Evolutionary conservation across 164 flowering plant species (phyloP).

Genomic region (Chimonanthus praecox): DNA sequence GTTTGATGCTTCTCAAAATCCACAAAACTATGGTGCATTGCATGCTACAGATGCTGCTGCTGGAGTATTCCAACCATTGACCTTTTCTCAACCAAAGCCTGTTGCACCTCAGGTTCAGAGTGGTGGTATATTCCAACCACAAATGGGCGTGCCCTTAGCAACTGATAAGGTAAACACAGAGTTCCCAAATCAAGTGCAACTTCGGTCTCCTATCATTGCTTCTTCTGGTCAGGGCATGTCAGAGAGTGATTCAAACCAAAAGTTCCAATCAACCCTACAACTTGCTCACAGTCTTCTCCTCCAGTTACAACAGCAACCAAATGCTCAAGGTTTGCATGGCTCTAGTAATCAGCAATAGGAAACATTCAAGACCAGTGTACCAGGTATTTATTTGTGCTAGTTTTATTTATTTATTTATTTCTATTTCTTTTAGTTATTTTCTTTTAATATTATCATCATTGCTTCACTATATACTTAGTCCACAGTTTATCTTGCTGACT

Average conservation of each 20-base stretch:
- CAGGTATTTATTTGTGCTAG: conserved; percentile 27
- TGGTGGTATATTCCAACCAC: conserved; percentile 32
- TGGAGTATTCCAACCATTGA: conserved; percentile 36
- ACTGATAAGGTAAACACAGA: conserved; percentile 29
- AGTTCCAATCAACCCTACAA: conserved; percentile 81
- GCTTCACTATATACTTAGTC: too few relatives aligned
- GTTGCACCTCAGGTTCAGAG: conserved; percentile 30
- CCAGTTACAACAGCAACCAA: conserved; percentile 70
- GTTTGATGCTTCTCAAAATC: conserved; percentile 32
- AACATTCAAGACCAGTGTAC: not conserved
- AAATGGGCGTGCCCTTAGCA: conserved; percentile 23
- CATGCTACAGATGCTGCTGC: conserved; percentile 31
- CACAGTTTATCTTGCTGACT: not conserved
- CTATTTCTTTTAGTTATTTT: not conserved
- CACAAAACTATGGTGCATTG: conserved; percentile 37
- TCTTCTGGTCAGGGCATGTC: conserved; percentile 39
- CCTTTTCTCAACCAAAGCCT: conserved; percentile 31
- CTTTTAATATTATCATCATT: not conserved
- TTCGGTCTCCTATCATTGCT: conserved; percentile 40
- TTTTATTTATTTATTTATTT: conserved; percentile 1
- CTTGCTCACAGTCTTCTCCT: conserved; percentile 89
- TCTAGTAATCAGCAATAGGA: conserved; percentile 41
- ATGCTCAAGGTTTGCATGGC: conserved; percentile 38
- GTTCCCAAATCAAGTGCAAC: conserved; percentile 40
- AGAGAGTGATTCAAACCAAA: conserved; percentile 66